Evolutionary conservation across 169 alveolate genomes (phyloP), one percentile per base, ranked within the genome.

Genomic region (Cryptosporidium canis): DNA sequence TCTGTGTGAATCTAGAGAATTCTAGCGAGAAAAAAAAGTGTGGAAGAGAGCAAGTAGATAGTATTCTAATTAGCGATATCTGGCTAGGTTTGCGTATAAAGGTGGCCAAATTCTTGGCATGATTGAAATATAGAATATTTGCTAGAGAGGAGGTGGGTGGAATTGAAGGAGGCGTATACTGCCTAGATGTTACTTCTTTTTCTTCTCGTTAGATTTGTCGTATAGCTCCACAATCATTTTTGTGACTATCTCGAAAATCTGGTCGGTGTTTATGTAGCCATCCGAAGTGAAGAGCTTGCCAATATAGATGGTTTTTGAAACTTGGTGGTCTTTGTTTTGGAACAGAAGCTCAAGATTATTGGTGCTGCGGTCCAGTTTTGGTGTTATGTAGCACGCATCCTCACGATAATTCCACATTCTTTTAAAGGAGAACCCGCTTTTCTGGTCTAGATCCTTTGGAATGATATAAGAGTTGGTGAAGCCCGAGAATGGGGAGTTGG

Each of bases 351-450:
- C 72, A 11, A 77, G 37, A 24, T 77, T 41, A 9, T 55, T 61
- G 14, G 87, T 24, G 21, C 31, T 12, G 29, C 87, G 70, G 27
- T 77, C 70, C 12, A 77, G 39, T 29, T 55, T 58, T 58, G 61
- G 51, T n/a, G 29, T 77, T 9, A 77, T 35, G 63, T 77, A 77
- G 21, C 44, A 77, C 37, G 87, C 87, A 21, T 77, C 61, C 45
- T 77, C 18, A 58, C 58, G 33, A 45, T 77, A 77, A 24, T 29
- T 56, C 87, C 87, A 77, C 2, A 58, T 29, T 27, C 53, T 70
- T 29, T 70, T 70, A 16, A 48, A n/a, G 29, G 64, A 77, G 27
- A 61, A 61, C 9, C 12, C 9, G n/a, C 68, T 16, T 31, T 29
- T 61, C 18, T 61, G 45, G 16, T 44, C n/a, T 21, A 56, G 58